Base-by-base conservation (phyloP, 108 stramenopile species). In the Nitzschia sp. region DNA sequence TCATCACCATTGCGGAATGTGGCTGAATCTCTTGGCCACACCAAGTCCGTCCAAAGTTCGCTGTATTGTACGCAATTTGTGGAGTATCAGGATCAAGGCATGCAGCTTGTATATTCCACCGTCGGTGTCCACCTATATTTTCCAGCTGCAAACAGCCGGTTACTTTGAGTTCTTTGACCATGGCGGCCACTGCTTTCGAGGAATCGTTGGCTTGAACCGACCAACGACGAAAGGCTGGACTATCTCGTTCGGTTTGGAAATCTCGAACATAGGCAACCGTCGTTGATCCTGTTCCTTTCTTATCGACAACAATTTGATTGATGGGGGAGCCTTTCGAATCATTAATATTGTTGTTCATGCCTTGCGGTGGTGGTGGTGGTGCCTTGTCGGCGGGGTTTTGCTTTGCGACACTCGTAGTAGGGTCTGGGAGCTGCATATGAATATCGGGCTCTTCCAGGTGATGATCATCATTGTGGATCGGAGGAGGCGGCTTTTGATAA, bases 21-120 rank as follows among this genome's bases (percentile, higher is more conserved):
- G 82, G 82, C 23, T 38, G 15, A 48, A 83, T 73, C 15, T 47
- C 52, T 31, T 72, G 55, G 31, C 78, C 82, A 63, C 82, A 83
- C 69, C 75, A 79, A 23, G 26, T 47, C 15, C 78, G 59, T 31
- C 45, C 23, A 73, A 83, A 83, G 27, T 9, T 2, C 2, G 69
- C 68, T 0, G 55, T 2, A 56, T 83, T 83, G 66, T 83, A 83
- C 6, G 66, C 82, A 35, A 83, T 61, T 29, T 76, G 50, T 38
- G 26, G 45, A 4, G 64, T 61, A 46, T 80, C 73, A 15, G 58
- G 45, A 54, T 71, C 76, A 21, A 45, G 63, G 47, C 76, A 77
- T 16, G 32, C 17, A 28, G 62, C 26, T 6, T 53, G 23, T 3
- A 30, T 58, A 5, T 8, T 50, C 48, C 48, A 50, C 4, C 21